Conservation (phyloP, 2,329 filamentous ascomycete genomes). For the Chaetomium sp. region DNA sequence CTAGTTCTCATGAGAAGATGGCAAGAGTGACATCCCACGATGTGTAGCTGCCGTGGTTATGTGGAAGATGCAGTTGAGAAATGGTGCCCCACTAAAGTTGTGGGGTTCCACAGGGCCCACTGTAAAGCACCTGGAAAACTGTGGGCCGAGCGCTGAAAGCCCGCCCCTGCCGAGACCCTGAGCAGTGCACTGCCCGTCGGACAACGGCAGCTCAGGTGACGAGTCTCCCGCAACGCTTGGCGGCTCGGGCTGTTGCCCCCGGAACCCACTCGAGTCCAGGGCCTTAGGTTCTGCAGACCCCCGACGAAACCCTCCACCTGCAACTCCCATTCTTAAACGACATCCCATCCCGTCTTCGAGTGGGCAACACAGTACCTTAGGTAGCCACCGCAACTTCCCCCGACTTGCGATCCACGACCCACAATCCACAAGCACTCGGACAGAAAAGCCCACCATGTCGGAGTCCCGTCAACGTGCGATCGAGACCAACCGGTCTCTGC, state of each 20-base stretch:
- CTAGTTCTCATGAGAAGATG: too few species aligned
- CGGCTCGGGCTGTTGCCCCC: not conserved
- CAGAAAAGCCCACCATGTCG: constrained; percentile 33
- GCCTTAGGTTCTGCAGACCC: not conserved
- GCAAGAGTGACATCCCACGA: too few species aligned
- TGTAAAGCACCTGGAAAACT: too few species aligned
- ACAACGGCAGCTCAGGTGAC: constrained; percentile 1
- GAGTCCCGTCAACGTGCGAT: constrained; percentile 53
- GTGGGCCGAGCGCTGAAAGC: too few species aligned
- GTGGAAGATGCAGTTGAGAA: too few species aligned
- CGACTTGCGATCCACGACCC: not conserved
- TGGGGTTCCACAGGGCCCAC: too few species aligned
- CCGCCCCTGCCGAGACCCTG: not conserved
- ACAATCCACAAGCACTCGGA: not conserved
- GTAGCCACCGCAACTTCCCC: too few species aligned
- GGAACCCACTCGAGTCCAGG: not conserved
- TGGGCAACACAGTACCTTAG: too few species aligned
- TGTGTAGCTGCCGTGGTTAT: too few species aligned
- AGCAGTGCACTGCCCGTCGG: not conserved
- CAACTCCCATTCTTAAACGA: not conserved
- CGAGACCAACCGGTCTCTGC: constrained; percentile 76
- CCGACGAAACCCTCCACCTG: not conserved
- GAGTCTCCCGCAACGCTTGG: constrained; percentile 2
- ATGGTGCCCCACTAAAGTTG: too few species aligned
- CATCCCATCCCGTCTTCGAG: too few species aligned